Conservation (phyloP, 345 rosid species). For the Capsella bursapastoris region DNA sequence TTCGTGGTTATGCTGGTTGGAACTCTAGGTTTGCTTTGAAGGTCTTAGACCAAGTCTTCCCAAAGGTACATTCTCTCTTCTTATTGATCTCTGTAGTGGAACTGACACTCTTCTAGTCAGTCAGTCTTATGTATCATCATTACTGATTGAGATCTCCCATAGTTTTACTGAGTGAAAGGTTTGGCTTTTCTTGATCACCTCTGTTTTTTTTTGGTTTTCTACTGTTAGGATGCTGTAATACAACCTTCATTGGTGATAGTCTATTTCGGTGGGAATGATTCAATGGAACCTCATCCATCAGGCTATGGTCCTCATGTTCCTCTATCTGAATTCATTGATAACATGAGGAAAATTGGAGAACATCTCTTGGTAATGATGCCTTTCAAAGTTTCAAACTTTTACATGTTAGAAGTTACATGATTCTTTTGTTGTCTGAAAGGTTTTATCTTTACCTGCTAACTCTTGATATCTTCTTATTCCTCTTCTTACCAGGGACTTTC, state of each 20-base stretch:
- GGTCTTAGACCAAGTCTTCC: conserved; percentile 74
- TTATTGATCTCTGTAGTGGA: not conserved
- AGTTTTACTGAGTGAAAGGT: not conserved
- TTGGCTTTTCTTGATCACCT: conserved; percentile 1
- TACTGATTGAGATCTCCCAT: not conserved
- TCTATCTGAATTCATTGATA: conserved; percentile 64
- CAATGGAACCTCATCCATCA: conserved; percentile 62
- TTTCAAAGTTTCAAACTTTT: not conserved
- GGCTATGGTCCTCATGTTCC: conserved; percentile 91
- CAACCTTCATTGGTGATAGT: conserved; percentile 91
- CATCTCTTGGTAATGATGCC: conserved; percentile 67
- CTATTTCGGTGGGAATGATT: conserved; percentile 96
- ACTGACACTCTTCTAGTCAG: conserved; percentile 5
- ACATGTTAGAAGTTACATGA: not conserved
- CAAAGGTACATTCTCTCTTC: conserved; percentile 58
- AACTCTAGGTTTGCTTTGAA: conserved; percentile 76
- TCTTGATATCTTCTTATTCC: conserved; percentile 12
- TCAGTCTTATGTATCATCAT: conserved; percentile 4
- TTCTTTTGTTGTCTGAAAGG: not conserved
- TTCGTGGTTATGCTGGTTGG: conserved; percentile 92
- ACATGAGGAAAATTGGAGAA: conserved; percentile 75
- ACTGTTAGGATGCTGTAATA: conserved; percentile 57
- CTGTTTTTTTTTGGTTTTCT: not conserved
- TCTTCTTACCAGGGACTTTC: conserved; percentile 71
- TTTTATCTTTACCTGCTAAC: not conserved